Evolutionary conservation across 2,329 filamentous ascomycete species (phyloP).

Genomic region (Scytalidium sp.): DNA sequence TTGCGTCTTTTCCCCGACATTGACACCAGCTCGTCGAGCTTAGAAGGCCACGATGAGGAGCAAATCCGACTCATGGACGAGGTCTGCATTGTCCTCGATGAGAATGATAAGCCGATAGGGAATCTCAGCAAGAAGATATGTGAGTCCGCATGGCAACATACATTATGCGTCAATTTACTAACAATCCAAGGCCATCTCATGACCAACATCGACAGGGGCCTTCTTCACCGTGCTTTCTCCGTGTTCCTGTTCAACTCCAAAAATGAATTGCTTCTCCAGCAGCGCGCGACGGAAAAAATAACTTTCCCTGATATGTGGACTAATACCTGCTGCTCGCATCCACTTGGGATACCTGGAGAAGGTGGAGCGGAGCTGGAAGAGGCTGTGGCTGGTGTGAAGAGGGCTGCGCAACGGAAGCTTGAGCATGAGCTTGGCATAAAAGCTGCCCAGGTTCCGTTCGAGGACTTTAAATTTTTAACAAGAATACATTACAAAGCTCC

Average conservation of each 20-base stretch:
- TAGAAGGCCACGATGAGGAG: slow-evolving; percentile 93
- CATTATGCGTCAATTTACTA: slow-evolving; percentile 15
- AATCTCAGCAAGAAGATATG: slow-evolving; percentile 98
- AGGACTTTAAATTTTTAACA: slow-evolving; percentile 91
- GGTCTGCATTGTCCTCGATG: slow-evolving; percentile 94
- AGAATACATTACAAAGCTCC: slow-evolving; percentile 98
- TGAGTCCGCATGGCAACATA: too few species aligned
- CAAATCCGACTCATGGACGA: slow-evolving; percentile 99
- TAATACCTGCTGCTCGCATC: slow-evolving; percentile 99
- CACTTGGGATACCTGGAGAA: slow-evolving; percentile 86
- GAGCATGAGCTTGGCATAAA: slow-evolving; percentile 94
- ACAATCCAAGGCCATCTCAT: slow-evolving; percentile 78
- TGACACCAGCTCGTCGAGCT: slow-evolving; percentile 65
- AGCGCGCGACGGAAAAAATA: slow-evolving; percentile 94
- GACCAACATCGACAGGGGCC: slow-evolving; percentile 95
- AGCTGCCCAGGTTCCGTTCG: slow-evolving; percentile 80
- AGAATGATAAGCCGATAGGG: slow-evolving; percentile 88
- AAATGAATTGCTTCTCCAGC: slow-evolving; percentile 90
- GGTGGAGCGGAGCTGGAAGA: slow-evolving; percentile 79
- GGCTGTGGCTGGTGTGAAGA: slow-evolving; percentile 82
- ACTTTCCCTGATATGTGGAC: slow-evolving; percentile 99
- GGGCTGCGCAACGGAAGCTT: slow-evolving; percentile 88
- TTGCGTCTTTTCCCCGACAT: slow-evolving; percentile 84
- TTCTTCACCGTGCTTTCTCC: slow-evolving; percentile 95
- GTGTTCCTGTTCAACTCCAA: slow-evolving; percentile 96